Percentiles rank a stretch among this genome's conserved stretches.
Evolutionary conservation across 768 basidiomycete species (phyloP).

Genomic region (Auriculariales sp.): DNA sequence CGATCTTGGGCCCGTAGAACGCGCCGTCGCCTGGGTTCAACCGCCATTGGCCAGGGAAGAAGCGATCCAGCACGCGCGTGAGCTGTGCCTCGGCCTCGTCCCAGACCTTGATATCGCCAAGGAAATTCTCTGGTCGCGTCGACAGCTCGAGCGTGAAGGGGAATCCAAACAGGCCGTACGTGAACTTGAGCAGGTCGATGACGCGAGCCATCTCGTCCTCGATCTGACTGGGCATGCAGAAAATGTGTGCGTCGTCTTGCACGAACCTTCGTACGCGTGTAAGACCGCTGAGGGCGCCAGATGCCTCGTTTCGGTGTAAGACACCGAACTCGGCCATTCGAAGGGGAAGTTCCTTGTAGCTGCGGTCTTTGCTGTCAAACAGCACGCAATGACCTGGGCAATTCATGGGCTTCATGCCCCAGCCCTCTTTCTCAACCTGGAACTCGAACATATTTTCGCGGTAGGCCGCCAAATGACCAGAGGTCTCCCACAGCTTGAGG

Average conservation of each 20-base stretch:
- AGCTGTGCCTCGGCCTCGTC: conserved; percentile 84
- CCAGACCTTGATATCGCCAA: conserved; percentile 86
- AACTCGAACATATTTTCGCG: conserved; percentile 95
- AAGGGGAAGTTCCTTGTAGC: conserved; percentile 89
- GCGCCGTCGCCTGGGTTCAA: conserved; percentile 94
- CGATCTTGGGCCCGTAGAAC: conserved; percentile 99
- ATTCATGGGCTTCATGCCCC: conserved; percentile 98
- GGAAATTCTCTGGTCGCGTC: conserved; percentile 87
- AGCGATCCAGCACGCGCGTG: conserved; percentile 65
- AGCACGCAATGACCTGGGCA: conserved; percentile 95
- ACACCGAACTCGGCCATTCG: conserved; percentile 99
- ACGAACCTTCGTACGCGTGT: conserved; percentile 90
- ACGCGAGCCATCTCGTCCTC: conserved; percentile 72
- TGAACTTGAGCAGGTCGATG: conserved; percentile 90
- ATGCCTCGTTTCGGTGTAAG: conserved; percentile 91
- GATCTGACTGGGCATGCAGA: conserved; percentile 91
- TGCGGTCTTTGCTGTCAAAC: conserved; percentile 86
- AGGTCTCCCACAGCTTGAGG: conserved; percentile 93
- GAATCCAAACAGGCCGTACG: conserved; percentile 91
- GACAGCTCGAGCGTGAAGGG: conserved; percentile 89
- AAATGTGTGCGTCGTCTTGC: conserved; percentile 97
- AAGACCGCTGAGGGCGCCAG: conserved; percentile 83
- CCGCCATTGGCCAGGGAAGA: conserved; percentile 80
- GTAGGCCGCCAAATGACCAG: conserved; percentile 97
- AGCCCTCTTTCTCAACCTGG: conserved; percentile 90